Conservation (phyloP, 31 red algal species). For the Porphyra umbilicalis region DNA sequence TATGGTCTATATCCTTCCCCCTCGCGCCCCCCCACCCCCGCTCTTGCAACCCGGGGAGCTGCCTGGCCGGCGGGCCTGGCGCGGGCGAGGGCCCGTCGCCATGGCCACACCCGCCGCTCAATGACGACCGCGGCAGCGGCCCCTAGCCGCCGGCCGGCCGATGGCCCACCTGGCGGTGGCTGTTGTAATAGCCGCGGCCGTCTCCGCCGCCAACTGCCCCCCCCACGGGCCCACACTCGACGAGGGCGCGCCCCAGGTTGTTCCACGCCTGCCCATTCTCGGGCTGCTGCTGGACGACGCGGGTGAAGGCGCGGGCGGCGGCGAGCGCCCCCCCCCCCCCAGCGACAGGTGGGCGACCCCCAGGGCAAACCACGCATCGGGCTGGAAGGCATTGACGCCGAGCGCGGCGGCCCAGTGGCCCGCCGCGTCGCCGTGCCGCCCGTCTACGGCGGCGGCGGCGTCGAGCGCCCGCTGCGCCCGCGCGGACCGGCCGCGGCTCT, state of each 20-base stretch:
- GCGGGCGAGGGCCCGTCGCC: too few relatives aligned
- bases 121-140: too few relatives aligned
- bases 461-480: slow-evolving; percentile 71
- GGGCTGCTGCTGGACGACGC: slow-evolving; percentile 73
- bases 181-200: slow-evolving; percentile 4
- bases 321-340: slow-evolving; percentile 19
- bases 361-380: slow-evolving; percentile 73
- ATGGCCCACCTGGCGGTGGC: too few relatives aligned
- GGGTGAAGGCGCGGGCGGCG: slow-evolving; percentile 63
- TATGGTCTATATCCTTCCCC: too few relatives aligned
- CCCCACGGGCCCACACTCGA: slow-evolving; percentile 47
- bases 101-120: too few relatives aligned
- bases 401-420: slow-evolving; percentile 49
- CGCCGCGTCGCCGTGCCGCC: slow-evolving; percentile 38
- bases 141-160: too few relatives aligned
- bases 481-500: slow-evolving; percentile 61
- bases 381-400: slow-evolving; percentile 62
- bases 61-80: too few relatives aligned
- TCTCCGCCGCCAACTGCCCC: slow-evolving; percentile 32
- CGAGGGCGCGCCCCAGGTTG: slow-evolving; percentile 57
- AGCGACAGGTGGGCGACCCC: slow-evolving; percentile 67
- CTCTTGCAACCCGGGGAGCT: too few relatives aligned
- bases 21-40: too few relatives aligned
- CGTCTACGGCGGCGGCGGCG: slow-evolving; percentile 28
- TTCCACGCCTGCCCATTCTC: slow-evolving; percentile 91